Conservation (phyloP, 2,329 filamentous ascomycete species). For the Aspergillus tanneri region DNA sequence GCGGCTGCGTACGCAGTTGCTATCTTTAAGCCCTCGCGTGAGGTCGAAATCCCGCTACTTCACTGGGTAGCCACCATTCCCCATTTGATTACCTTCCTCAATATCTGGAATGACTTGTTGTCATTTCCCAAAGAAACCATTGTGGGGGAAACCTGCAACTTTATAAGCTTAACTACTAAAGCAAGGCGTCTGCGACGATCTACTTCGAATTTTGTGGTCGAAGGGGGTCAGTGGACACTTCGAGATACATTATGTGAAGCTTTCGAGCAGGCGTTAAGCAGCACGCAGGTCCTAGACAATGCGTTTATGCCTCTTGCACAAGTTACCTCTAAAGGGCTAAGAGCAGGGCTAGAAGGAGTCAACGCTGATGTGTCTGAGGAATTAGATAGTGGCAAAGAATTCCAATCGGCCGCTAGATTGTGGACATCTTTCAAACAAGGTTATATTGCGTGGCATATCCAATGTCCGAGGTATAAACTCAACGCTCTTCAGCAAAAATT, state of each 20-base stretch:
- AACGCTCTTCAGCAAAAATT: no score
- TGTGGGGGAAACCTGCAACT: not conserved
- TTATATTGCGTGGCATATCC: no score
- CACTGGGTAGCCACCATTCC: not conserved
- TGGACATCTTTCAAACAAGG: no score
- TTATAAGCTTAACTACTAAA: not conserved
- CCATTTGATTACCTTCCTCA: not conserved
- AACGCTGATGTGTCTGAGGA: no score
- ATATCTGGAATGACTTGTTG: not conserved
- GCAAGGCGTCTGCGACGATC: not conserved
- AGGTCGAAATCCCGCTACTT: not conserved
- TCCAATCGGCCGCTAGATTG: no score
- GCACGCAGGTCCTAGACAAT: not conserved
- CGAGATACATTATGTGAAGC: not conserved
- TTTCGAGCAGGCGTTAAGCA: not conserved
- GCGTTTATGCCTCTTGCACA: no score
- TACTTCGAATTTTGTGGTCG: not conserved
- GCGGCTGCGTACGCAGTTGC: not conserved
- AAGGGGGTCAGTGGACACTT: not conserved
- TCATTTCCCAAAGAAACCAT: not conserved
- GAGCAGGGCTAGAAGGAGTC: no score
- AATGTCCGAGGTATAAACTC: no score
- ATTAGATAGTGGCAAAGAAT: no score
- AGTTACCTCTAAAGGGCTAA: no score
- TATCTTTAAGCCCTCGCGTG: not conserved